Base-by-base conservation (phyloP, 2,329 filamentous ascomycete species). In the Botrytis aclada region DNA sequence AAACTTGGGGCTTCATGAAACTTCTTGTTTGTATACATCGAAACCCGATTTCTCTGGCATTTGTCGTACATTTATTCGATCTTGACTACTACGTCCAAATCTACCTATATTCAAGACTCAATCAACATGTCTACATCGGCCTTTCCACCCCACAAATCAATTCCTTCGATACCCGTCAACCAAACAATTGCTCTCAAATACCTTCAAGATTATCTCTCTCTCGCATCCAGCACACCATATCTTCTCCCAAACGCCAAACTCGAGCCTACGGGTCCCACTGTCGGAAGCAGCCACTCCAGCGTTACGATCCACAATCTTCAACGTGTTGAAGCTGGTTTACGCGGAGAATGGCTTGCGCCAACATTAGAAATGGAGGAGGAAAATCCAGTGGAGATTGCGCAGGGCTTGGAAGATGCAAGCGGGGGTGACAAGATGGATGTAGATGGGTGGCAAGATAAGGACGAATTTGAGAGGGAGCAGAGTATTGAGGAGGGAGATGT, bases 271-370 rank as follows among this genome's bases (percentile, higher is more conserved):
- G 80, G 80, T 8, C 79, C 80, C 25, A 77, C 77, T 20, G 75
- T 77, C 7, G 78, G 77, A 4, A 75, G 76, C 18, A 77, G 74
- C 25, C 75, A 75, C 25, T 79, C 79, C 5, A 77, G 84, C 12
- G 81, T 87, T n/a, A 82, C 84, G 22, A 81, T 89, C 70, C 85
- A 87, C 78, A 86, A 88, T 76, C 79, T 89, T 63, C 82, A 84
- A 54, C 83, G 87, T 65, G 84, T 89, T 14, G 85, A 86, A 75
- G 84, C 84, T 9, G 87, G 87, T 0, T 76, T 89, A 73, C 79
- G 82, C 32, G 87, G 87, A 34, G 86, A 88, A 79, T 83, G 82
- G 74, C 78, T 88, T 39, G 84, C 79, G 71, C 79, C 83, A 14
- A 81, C 78, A 45, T 78, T 84, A 16, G 84, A 85, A 74, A 74